Evolutionary conservation across 2,329 filamentous ascomycete genomes (phyloP), one percentile per base, ranked within the genome.

Genomic region (Sclerotinia minor): DNA sequence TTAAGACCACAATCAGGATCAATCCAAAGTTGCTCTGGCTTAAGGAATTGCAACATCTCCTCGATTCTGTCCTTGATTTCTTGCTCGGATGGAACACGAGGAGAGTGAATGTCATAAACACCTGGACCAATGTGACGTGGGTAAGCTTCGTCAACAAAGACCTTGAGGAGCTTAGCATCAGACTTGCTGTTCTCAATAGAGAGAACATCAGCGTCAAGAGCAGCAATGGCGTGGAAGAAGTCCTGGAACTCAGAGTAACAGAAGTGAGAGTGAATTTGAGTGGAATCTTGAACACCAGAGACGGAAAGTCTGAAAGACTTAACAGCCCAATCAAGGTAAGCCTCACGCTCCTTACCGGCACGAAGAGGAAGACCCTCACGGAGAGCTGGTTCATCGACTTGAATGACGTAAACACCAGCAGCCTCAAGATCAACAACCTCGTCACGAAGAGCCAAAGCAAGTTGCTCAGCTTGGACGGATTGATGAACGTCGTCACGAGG

Each of bases 181-280:
- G 92, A 96, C 91, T 99, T 99, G 91, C 92, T 96, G 92, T 99
- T 99, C 90, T 99, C 95, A 77, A 99, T 99, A 79, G 92, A 96
- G 78, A 99, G 89, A 72, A 99, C 95, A 83, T 99, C 95, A 72
- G 95, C 94, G 80, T 99, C 95, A 73, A 99, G 90, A 71, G 95
- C 94, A 73, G 95, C 92, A 77, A 99, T 99, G 83, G 95, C 95
- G 84, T 98, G 92, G 93, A 99, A 99, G 88, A 99, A 99, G 87
- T 99, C 95, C 85, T 99, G 95, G 92, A 99, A 99, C 87, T 99
- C 95, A 65, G 95, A 98, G 90, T 99, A 99, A 83, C 95, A 99
- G 92, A 99, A 99, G 87, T 99, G 95, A 72, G 94, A 97, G 90
- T 99, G 95, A 81, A 99, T 97, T 87, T 99, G 95, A 75, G 95